phyloP scores from a whole-genome alignment of 2,329 filamentous ascomycete species.

The Cladosporium sp. region DNA sequence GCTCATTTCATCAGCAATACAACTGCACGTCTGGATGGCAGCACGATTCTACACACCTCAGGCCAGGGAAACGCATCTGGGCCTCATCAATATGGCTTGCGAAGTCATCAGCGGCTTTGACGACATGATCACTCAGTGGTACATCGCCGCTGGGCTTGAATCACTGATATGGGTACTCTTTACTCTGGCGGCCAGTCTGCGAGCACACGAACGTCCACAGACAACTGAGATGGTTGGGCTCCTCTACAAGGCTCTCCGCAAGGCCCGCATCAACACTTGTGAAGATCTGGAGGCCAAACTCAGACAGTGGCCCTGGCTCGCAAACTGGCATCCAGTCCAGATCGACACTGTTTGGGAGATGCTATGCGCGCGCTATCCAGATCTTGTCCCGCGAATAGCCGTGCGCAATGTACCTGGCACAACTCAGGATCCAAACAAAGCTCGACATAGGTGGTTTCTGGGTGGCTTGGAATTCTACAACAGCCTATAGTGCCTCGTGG shows the following conservation, averaged over 20 bases:
- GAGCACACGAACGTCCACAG: slow-evolving; percentile 6
- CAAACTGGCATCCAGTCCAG: slow-evolving; percentile 6
- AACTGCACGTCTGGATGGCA: slow-evolving; percentile 11
- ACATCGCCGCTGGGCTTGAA: slow-evolving; percentile 8
- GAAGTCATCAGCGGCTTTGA: not conserved
- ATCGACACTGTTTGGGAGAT: slow-evolving; percentile 7
- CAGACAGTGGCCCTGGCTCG: slow-evolving; percentile 5
- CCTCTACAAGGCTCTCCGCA: slow-evolving; percentile 6
- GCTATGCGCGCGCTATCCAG: slow-evolving; percentile 5
- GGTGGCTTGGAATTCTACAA: slow-evolving; percentile 10
- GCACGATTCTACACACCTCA: slow-evolving; percentile 10
- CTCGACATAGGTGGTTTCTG: slow-evolving; percentile 8
- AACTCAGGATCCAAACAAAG: slow-evolving; percentile 3
- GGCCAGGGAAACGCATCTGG: slow-evolving; percentile 6
- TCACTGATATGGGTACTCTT: slow-evolving; percentile 5
- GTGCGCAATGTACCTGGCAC: not conserved
- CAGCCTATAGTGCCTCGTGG: not conserved
- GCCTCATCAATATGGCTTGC: not conserved
- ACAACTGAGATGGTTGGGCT: not conserved
- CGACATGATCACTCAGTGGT: slow-evolving; percentile 12
- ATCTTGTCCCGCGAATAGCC: slow-evolving; percentile 4
- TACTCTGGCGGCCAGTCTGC: slow-evolving; percentile 1
- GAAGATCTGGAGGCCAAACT: not conserved
- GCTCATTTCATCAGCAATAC: slow-evolving; percentile 7
- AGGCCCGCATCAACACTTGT: slow-evolving; percentile 7